Evolutionary conservation across 164 flowering plant species (phyloP).

Genomic region (Kingdonia uniflora): DNA sequence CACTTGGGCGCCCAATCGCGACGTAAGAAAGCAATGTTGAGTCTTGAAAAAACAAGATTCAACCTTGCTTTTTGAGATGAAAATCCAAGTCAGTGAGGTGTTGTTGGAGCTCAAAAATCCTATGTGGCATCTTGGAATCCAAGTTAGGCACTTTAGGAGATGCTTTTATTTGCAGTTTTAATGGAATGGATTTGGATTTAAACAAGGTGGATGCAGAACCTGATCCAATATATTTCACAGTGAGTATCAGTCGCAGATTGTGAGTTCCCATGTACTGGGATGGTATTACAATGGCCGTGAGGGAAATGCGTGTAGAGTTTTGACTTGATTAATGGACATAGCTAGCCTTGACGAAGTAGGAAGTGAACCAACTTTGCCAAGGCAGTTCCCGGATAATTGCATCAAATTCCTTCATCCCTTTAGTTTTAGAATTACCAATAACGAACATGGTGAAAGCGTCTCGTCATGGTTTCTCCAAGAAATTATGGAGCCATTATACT

Average conservation of each 20-base stretch:
- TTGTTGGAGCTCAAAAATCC: too few relatives aligned
- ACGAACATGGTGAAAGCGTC: constrained; percentile 37
- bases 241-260: constrained; percentile 20
- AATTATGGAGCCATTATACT: constrained; percentile 39
- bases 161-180: too few relatives aligned
- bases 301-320: constrained; percentile 42
- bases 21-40: too few relatives aligned
- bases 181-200: constrained; percentile 84
- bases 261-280: constrained; percentile 25
- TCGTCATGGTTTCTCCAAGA: constrained; percentile 60
- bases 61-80: too few relatives aligned
- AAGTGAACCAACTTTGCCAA: constrained; percentile 25
- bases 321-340: constrained; percentile 88
- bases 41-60: too few relatives aligned
- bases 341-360: constrained; percentile 48
- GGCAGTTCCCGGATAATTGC: constrained; percentile 25
- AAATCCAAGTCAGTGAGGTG: too few relatives aligned
- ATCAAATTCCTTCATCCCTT: constrained; percentile 27
- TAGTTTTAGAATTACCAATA: constrained; percentile 37
- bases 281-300: constrained; percentile 35
- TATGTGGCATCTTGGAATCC: too few relatives aligned
- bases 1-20: too few relatives aligned
- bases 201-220: constrained; percentile 54
- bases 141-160: too few relatives aligned
- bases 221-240: constrained; percentile 35